phyloP scores from a whole-genome alignment of 192 early-diverging fungal genomes.

The Podila verticillata region DNA sequence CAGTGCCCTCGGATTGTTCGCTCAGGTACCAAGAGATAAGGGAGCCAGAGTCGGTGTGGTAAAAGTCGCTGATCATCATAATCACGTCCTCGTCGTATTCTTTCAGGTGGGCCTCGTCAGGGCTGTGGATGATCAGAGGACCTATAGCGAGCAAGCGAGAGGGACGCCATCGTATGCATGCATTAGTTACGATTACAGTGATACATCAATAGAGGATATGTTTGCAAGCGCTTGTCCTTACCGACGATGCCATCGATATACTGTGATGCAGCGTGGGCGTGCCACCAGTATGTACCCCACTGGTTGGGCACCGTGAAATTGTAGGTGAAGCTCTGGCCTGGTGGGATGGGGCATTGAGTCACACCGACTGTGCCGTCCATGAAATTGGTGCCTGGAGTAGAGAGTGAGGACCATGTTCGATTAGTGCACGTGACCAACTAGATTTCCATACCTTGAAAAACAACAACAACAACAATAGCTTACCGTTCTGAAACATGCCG shows the following conservation, averaged over 20 bases:
- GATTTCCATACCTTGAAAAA: not conserved
- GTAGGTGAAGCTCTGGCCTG: slow-evolving; percentile 31
- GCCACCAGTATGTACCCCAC: slow-evolving; percentile 57
- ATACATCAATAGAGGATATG: too few species aligned
- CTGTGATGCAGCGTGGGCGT: slow-evolving; percentile 48
- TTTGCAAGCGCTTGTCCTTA: not conserved
- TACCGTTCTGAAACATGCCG: slow-evolving; percentile 62
- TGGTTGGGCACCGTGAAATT: slow-evolving; percentile 30
- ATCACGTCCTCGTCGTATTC: slow-evolving; percentile 56
- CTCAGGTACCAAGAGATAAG: slow-evolving; percentile 50
- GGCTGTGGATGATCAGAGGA: slow-evolving; percentile 30
- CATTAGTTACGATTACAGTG: not conserved
- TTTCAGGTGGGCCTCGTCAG: slow-evolving; percentile 38
- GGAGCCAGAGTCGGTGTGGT: slow-evolving; percentile 32
- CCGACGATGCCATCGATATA: slow-evolving; percentile 44
- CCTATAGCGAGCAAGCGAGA: not conserved
- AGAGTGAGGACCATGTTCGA: not conserved
- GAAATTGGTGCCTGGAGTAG: slow-evolving; percentile 27
- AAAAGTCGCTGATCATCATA: slow-evolving; percentile 51
- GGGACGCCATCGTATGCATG: not conserved
- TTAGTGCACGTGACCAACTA: not conserved
- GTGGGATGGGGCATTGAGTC: slow-evolving; percentile 45
- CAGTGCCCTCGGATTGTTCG: slow-evolving; percentile 25
- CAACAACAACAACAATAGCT: not conserved
- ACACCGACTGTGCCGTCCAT: slow-evolving; percentile 54